phyloP scores from a whole-genome alignment of 2,329 filamentous ascomycete species.

The Hymenoscyphus scutula region DNA sequence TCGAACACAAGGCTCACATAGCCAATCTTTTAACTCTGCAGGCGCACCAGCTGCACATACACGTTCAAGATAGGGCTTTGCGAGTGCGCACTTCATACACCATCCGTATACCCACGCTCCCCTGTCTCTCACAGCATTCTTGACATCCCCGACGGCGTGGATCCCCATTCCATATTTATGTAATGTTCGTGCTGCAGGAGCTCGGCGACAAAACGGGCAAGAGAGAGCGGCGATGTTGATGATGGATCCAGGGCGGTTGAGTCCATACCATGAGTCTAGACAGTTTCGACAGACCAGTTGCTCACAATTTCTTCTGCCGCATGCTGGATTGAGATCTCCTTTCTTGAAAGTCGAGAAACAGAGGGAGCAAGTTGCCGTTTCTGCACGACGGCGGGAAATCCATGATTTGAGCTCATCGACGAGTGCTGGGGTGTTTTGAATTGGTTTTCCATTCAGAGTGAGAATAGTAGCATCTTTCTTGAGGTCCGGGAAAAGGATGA shows the following conservation, averaged over 20 bases:
- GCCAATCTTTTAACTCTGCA: constrained; percentile 6
- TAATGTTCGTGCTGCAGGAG: constrained; percentile 19
- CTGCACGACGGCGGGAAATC: constrained; percentile 16
- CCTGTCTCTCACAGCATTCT: constrained; percentile 15
- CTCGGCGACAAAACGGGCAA: constrained; percentile 23
- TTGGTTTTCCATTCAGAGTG: constrained; percentile 18
- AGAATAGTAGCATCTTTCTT: constrained; percentile 5
- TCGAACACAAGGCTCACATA: too few relatives aligned
- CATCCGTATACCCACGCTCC: constrained; percentile 23
- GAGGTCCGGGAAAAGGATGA: constrained; percentile 17
- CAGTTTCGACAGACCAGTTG: constrained; percentile 20
- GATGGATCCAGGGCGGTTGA: constrained; percentile 19
- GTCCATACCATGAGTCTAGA: constrained; percentile 22
- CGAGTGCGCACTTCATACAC: constrained; percentile 18
- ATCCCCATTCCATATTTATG: constrained; percentile 24
- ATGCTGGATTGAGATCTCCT: constrained; percentile 15
- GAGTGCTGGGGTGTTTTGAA: constrained; percentile 17
- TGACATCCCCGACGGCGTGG: constrained; percentile 21
- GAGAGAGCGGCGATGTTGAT: constrained; percentile 22
- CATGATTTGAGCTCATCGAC: constrained; percentile 18
- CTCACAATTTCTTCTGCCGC: constrained; percentile 18
- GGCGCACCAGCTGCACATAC: constrained; percentile 22
- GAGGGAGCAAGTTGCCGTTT: constrained; percentile 20
- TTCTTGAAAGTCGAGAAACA: constrained; percentile 22
- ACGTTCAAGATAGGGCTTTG: constrained; percentile 20